phyloP scores from a whole-genome alignment of 176 grass and related monocot species.

The Aegilops longissima region DNA sequence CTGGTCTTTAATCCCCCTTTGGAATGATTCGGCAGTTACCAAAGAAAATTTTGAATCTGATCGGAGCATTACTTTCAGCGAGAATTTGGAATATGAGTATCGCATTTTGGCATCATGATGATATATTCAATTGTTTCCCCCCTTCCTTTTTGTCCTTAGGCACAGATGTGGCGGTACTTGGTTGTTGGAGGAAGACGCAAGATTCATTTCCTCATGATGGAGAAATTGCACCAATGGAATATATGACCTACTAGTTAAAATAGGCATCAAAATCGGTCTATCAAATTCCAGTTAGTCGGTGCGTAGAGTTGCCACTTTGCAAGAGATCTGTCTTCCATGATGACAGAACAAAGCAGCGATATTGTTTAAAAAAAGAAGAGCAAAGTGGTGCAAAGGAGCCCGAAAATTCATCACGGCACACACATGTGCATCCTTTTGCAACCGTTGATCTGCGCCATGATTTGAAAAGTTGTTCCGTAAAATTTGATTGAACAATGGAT shows the following conservation, averaged over 20 bases:
- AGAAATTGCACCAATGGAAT: background rate
- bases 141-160: background rate
- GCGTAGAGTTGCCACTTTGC: background rate
- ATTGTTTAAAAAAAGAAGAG: no score
- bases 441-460: no score
- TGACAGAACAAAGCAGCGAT: background rate
- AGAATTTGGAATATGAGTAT: background rate
- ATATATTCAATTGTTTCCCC: background rate
- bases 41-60: background rate
- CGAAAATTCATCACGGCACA: no score
- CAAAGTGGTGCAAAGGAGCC: background rate
- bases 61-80: background rate
- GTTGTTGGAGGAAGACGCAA: background rate
- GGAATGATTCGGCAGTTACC: background rate
- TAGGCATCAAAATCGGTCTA: no score
- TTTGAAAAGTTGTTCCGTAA: no score
- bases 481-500: no score
- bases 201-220: slow-evolving; percentile 6
- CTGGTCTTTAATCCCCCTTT: background rate
- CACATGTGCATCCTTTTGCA: no score
- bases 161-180: background rate
- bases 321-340: background rate
- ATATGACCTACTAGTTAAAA: slow-evolving; percentile 18
- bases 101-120: background rate
- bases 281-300: background rate